Base-by-base conservation (phyloP, 2,329 filamentous ascomycete genomes). In the Epichloe hybrida region DNA sequence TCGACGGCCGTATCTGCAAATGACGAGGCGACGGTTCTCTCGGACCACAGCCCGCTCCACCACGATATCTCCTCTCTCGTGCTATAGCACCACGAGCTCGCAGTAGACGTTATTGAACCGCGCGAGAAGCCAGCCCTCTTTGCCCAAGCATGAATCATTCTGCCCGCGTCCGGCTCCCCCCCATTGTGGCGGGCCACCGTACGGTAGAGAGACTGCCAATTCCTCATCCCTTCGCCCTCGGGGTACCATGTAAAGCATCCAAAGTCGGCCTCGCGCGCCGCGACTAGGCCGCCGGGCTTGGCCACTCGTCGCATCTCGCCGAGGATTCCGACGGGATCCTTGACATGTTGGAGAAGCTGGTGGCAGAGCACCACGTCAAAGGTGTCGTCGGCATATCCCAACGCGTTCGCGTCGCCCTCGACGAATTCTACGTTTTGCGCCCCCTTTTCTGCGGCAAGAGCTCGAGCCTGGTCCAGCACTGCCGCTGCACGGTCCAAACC, bases 351-450 rank as follows among this genome's bases (percentile, higher is more conserved):
- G 20, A 74, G 57, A 4, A 71, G 55, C 53, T 72, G 69, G 21
- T 65, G 66, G 52, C 57, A 60, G 55, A 61, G 64, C 36, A 73
- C 64, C 7, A 72, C 56, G 52, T 72, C 69, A 53, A 72, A 72
- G 0, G 56, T 59, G 35, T 57, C 58, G 50, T 72, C 67, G 0
- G 60, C 40, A 38, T 63, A 72, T 1, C 63, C 53, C 3, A 73
- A 64, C 15, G 54, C 52, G 45, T 59, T 59, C 31, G 57, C 57
- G 21, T 59, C 54, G 1, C 64, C 58, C 6, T 58, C 57, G 3
- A 67, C 58, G 21, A 71, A 57, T 46, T 72, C 63, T 31, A 60
- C 64, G 40, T 62, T 56, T 21, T 59, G 49, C 37, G 69, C 70
- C 38, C 54, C 55, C 43, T 49, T 54, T 15, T 66, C 60, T 7